Percentiles rank a stretch among this genome's conserved stretches.
These are phyloP conservation scores for Trifolium dubium DNA, from an alignment of 306 rosid genomes.

Conservation along the genomic window DNA sequence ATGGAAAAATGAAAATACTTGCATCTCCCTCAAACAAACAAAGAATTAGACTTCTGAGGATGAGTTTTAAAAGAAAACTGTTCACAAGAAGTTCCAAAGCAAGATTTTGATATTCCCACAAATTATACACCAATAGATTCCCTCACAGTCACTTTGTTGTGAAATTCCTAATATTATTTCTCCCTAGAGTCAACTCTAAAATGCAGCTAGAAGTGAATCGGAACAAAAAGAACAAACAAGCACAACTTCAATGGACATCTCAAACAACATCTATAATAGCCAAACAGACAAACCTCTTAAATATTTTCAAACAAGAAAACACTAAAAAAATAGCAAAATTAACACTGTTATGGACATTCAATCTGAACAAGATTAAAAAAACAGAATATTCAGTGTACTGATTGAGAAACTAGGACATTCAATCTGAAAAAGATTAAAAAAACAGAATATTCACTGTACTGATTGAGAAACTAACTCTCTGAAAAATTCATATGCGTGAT, in stretches of 20 bases:
- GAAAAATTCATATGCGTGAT: neutral
- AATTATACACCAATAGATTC: slow-evolving; percentile 6
- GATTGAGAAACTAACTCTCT: neutral
- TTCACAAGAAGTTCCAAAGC: slow-evolving; percentile 19
- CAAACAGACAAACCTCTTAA: slow-evolving; percentile 1
- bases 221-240: neutral
- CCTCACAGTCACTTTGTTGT: slow-evolving; percentile 12
- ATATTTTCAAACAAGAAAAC: slow-evolving; percentile 14
- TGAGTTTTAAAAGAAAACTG: slow-evolving; percentile 13
- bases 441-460: neutral
- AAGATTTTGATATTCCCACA: slow-evolving; percentile 19
- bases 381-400: neutral
- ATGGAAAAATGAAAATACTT: slow-evolving; percentile 16
- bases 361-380: neutral
- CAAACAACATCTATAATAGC: slow-evolving; percentile 5
- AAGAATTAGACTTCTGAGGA: neutral
- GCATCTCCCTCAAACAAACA: neutral
- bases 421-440: neutral
- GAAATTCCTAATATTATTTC: neutral
- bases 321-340: neutral
- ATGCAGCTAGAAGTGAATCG: slow-evolving; percentile 18
- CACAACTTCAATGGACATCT: slow-evolving; percentile 6
- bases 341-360: neutral
- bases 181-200: slow-evolving; percentile 7
- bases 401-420: slow-evolving; percentile 6